A percentile compares a stretch with the other conserved stretches of the same genome.
These are phyloP conservation scores for Kalmusia sp. DNA, from an alignment of 2,329 filamentous ascomycete genomes.

Conservation along the genomic window DNA sequence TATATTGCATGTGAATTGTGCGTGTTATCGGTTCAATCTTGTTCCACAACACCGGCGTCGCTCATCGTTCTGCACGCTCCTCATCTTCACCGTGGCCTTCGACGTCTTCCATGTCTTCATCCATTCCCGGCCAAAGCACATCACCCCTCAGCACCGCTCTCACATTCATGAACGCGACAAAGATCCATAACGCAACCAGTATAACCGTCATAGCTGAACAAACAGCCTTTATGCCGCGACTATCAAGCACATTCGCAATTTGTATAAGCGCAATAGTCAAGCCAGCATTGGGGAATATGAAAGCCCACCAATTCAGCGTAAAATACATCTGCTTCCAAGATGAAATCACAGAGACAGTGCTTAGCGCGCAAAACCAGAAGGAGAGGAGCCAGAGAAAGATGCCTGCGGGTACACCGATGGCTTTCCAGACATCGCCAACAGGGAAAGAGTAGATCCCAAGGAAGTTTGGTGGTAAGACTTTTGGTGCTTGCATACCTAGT, in stretches of 20 bases:
- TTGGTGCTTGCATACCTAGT: constrained; percentile 51
- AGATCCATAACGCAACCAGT: constrained; percentile 62
- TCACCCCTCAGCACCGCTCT: constrained; percentile 54
- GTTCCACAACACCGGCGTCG: too few relatives aligned
- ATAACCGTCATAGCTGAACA: constrained; percentile 62
- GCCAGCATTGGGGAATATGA: constrained; percentile 69
- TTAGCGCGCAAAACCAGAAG: constrained; percentile 59
- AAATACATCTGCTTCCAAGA: constrained; percentile 48
- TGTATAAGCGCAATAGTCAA: constrained; percentile 63
- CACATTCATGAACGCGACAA: constrained; percentile 59
- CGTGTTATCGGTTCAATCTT: too few relatives aligned
- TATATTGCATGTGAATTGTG: too few relatives aligned
- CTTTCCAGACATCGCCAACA: constrained; percentile 47
- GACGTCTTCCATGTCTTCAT: constrained; percentile 60
- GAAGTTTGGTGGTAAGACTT: constrained; percentile 40
- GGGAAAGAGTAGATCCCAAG: constrained; percentile 41
- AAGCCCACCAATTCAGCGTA: constrained; percentile 59
- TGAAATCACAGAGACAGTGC: constrained; percentile 45
- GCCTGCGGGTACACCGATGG: constrained; percentile 50
- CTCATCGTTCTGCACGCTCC: too few relatives aligned
- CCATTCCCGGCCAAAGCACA: constrained; percentile 66
- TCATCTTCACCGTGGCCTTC: constrained; percentile 20
- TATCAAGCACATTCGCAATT: constrained; percentile 61
- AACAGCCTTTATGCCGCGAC: constrained; percentile 59
- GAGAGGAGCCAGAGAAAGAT: constrained; percentile 58